A percentile compares a stretch with the other conserved stretches of the same genome.
Conservation (phyloP, 495 filamentous ascomycete genomes). For the Echria macrotheca region DNA sequence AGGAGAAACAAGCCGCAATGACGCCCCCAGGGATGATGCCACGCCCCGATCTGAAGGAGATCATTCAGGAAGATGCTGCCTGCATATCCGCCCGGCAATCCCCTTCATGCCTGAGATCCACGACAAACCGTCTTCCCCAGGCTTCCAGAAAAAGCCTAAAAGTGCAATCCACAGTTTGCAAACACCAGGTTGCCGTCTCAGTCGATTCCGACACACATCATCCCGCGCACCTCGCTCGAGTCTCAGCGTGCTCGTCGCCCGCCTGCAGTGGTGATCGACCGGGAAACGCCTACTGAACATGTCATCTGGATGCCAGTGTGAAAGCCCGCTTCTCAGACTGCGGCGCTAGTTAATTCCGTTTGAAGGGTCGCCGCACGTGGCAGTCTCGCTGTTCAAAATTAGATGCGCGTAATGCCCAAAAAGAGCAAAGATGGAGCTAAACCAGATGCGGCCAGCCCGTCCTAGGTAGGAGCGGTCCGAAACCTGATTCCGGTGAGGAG, state of each 20-base stretch:
- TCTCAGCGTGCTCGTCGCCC: neutral
- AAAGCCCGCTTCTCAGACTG: too few relatives aligned
- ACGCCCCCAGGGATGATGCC: too few relatives aligned
- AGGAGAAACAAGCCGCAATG: too few relatives aligned
- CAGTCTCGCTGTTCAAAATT: constrained; percentile 7
- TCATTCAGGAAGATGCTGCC: constrained; percentile 4
- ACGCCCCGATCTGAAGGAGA: constrained; percentile 7
- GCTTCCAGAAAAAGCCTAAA: constrained; percentile 2
- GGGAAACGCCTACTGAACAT: too few relatives aligned
- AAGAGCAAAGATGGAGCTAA: neutral
- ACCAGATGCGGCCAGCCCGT: neutral
- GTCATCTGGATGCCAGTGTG: too few relatives aligned
- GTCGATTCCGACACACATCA: neutral
- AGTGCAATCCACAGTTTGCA: neutral
- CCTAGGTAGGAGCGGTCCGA: neutral
- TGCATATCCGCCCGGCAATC: constrained; percentile 10
- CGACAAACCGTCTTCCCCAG: neutral
- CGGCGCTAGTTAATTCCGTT: too few relatives aligned
- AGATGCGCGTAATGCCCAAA: neutral
- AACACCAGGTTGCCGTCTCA: constrained; percentile 3
- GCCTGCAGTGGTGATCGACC: neutral
- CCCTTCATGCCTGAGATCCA: too few relatives aligned
- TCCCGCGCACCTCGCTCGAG: too few relatives aligned
- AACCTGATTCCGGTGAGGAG: constrained; percentile 1
- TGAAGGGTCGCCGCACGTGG: constrained; percentile 3